Conservation (phyloP, 805 yeast genomes). For the Metschnikowia lachancei region DNA sequence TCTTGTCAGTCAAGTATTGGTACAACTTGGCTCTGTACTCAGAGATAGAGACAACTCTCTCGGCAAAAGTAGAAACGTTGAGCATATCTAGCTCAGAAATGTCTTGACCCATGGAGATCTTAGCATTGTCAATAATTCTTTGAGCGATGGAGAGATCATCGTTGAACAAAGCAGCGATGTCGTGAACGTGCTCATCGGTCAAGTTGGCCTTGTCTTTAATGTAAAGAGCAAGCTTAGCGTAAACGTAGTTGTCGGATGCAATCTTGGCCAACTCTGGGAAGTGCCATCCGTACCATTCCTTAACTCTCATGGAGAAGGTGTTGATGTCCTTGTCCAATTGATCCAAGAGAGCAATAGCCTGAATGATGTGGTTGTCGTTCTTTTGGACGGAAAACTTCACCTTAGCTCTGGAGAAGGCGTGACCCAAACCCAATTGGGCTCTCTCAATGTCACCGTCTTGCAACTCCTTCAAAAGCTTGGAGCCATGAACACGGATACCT, state of each 20-base stretch:
- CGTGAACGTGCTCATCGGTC: conserved; percentile 91
- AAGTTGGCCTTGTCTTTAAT: conserved; percentile 86
- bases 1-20: conserved; percentile 87
- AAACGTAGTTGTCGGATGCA: conserved; percentile 83
- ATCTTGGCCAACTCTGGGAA: conserved; percentile 95
- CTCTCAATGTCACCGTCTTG: conserved; percentile 95
- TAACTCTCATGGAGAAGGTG: conserved; percentile 94
- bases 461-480: conserved; percentile 83
- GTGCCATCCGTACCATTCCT: conserved; percentile 99
- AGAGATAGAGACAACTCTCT: conserved; percentile 86
- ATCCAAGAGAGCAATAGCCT: conserved; percentile 95
- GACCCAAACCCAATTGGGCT: conserved; percentile 98
- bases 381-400: conserved; percentile 98
- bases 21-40: conserved; percentile 85
- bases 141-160: conserved; percentile 91
- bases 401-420: conserved; percentile 98
- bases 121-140: conserved; percentile 88
- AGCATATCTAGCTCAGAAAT: conserved; percentile 92
- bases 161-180: conserved; percentile 81
- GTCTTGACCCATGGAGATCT: conserved; percentile 99
- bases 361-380: conserved; percentile 98
- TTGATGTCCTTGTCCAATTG: conserved; percentile 98
- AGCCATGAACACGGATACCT: conserved; percentile 90
- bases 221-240: conserved; percentile 75
- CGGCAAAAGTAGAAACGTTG: conserved; percentile 86